A percentile compares a stretch with the other conserved stretches of the same genome.
Evolutionary conservation across 305 asterid species (phyloP).

Genomic region (Plantago coronopus): DNA sequence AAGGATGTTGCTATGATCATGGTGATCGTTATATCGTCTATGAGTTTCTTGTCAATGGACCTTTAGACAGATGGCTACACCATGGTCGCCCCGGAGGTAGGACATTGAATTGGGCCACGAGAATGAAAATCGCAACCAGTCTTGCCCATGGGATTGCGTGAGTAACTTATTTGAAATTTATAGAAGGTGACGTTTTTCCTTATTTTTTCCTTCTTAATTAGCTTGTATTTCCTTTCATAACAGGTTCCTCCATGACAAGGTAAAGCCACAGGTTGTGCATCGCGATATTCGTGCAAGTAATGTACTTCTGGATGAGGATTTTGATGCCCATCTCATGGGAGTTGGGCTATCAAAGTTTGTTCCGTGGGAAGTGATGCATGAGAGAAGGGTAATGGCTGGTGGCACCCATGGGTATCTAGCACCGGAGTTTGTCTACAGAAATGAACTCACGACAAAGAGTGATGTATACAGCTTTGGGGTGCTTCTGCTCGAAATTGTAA

Average conservation of each 20-base stretch:
- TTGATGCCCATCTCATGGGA: conserved; percentile 90
- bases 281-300: conserved; percentile 90
- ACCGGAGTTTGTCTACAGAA: conserved; percentile 89
- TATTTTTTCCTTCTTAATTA: background rate
- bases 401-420: conserved; percentile 99
- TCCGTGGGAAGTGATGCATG: conserved; percentile 98
- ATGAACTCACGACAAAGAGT: conserved; percentile 93
- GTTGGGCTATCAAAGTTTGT: conserved; percentile 93
- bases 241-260: conserved; percentile 97
- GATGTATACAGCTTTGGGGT: conserved; percentile 98
- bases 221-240: conserved; percentile 2
- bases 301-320: conserved; percentile 93
- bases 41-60: conserved; percentile 83
- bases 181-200: background rate
- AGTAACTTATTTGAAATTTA: conserved; percentile 27
- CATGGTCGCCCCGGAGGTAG: conserved; percentile 91
- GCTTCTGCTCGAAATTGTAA: conserved; percentile 82
- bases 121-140: conserved; percentile 90
- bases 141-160: conserved; percentile 99
- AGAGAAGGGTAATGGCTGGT: conserved; percentile 92
- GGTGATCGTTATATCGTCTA: conserved; percentile 90
- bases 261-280: conserved; percentile 98
- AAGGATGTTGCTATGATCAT: conserved; percentile 93
- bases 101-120: conserved; percentile 88
- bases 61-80: conserved; percentile 92